These are phyloP conservation scores for Akanthomyces uredinophilus DNA, from an alignment of 2,329 filamentous ascomycete species.

Conservation along the genomic window DNA sequence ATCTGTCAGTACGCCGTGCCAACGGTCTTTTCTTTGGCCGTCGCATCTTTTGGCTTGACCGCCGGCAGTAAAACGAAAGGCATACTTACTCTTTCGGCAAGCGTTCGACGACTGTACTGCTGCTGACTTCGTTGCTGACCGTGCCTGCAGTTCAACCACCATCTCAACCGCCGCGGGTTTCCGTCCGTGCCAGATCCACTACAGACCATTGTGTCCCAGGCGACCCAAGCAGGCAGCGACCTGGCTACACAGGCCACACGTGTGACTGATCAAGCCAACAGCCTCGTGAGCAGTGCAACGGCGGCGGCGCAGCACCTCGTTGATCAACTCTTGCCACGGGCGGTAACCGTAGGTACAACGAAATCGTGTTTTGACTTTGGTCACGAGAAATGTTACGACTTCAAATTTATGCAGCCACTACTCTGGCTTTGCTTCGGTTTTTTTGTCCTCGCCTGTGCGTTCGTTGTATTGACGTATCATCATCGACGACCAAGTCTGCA, in stretches of 20 bases:
- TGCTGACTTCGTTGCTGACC: neutral
- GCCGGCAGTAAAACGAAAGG: neutral
- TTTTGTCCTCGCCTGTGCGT: slow-evolving; percentile 31
- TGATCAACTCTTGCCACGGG: neutral
- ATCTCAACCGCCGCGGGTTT: neutral
- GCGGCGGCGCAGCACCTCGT: neutral
- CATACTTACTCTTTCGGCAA: neutral
- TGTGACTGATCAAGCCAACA: neutral
- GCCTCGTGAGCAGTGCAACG: neutral
- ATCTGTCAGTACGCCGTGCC: neutral
- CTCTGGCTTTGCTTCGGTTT: neutral
- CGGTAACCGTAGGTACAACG: neutral
- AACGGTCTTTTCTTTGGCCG: neutral
- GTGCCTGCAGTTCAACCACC: neutral
- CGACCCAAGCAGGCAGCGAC: neutral
- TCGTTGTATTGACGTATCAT: slow-evolving; percentile 20
- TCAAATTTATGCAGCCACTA: neutral
- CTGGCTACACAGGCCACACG: neutral
- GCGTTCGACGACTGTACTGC: neutral
- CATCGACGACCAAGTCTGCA: neutral
- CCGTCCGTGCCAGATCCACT: neutral
- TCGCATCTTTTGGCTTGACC: neutral
- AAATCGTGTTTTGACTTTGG: neutral
- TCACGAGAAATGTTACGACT: neutral
- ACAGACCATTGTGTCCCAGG: neutral